Conservation (phyloP, 345 rosid genomes). For the Euphorbia lathyris region DNA sequence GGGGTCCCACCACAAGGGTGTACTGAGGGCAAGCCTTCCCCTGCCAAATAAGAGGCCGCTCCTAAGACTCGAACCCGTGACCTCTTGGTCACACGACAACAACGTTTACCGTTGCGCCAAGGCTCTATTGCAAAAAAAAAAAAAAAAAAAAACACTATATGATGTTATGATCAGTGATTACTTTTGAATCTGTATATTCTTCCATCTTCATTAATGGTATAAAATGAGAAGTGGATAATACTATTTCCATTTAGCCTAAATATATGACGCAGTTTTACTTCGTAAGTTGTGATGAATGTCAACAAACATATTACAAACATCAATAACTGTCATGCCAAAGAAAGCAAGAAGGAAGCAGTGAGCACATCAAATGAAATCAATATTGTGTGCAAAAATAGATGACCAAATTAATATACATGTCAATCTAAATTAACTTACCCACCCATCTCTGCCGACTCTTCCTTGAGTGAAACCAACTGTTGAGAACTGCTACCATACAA, state of each 20-base stretch:
- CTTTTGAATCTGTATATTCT: neutral
- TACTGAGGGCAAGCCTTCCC: too few relatives aligned
- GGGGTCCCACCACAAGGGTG: too few relatives aligned
- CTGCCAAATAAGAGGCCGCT: too few relatives aligned
- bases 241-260: neutral
- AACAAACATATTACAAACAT: neutral
- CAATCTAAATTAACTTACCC: conserved; percentile 49
- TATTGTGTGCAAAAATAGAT: neutral
- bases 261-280: neutral
- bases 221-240: neutral
- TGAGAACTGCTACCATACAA: conserved; percentile 56
- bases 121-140: too few relatives aligned
- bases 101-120: too few relatives aligned
- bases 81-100: too few relatives aligned
- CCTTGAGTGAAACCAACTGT: conserved; percentile 54
- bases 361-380: neutral
- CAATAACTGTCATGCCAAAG: neutral
- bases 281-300: neutral
- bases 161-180: neutral
- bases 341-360: neutral
- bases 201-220: neutral
- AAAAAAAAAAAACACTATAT: neutral
- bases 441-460: conserved; percentile 87
- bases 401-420: neutral
- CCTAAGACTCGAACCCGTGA: too few relatives aligned